phyloP scores from a whole-genome alignment of 495 filamentous ascomycete genomes.

The Delitschia confertaspora region DNA sequence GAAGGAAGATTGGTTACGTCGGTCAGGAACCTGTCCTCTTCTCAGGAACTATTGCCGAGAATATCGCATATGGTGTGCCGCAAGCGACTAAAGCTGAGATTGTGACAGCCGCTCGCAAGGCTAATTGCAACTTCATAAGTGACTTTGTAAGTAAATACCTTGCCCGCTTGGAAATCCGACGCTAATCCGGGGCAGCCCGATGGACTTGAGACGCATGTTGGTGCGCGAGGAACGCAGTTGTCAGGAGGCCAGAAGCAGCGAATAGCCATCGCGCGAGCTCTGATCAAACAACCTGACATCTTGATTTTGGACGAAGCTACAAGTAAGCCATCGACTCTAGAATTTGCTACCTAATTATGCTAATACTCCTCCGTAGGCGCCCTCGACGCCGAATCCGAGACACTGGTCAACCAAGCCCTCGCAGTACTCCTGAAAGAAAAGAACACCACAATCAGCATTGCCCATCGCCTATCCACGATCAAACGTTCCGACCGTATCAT shows the following conservation, averaged over 20 bases:
- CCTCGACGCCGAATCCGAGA: conserved; percentile 95
- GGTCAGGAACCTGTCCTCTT: conserved; percentile 94
- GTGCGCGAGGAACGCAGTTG: conserved; percentile 84
- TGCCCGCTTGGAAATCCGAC: background rate
- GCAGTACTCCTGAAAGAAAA: conserved; percentile 68
- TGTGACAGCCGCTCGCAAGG: conserved; percentile 74
- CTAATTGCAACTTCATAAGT: conserved; percentile 94
- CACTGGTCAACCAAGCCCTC: conserved; percentile 84
- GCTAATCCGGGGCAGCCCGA: conserved; percentile 52
- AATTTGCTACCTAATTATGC: conserved; percentile 50
- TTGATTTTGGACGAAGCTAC: conserved; percentile 82
- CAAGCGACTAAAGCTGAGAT: conserved; percentile 70
- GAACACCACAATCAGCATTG: conserved; percentile 94
- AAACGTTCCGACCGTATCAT: conserved; percentile 90
- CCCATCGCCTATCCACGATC: conserved; percentile 90
- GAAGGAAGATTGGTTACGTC: conserved; percentile 89
- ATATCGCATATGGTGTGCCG: conserved; percentile 89
- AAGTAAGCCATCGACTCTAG: conserved; percentile 9
- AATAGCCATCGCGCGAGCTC: conserved; percentile 89
- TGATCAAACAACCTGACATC: conserved; percentile 95
- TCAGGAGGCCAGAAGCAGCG: conserved; percentile 96
- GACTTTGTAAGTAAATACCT: conserved; percentile 58
- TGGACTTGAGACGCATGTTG: conserved; percentile 87
- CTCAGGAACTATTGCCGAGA: conserved; percentile 90
- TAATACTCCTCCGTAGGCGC: conserved; percentile 38